phyloP scores from a whole-genome alignment of 179 eudicot species.

The Patellifolia procumbens region DNA sequence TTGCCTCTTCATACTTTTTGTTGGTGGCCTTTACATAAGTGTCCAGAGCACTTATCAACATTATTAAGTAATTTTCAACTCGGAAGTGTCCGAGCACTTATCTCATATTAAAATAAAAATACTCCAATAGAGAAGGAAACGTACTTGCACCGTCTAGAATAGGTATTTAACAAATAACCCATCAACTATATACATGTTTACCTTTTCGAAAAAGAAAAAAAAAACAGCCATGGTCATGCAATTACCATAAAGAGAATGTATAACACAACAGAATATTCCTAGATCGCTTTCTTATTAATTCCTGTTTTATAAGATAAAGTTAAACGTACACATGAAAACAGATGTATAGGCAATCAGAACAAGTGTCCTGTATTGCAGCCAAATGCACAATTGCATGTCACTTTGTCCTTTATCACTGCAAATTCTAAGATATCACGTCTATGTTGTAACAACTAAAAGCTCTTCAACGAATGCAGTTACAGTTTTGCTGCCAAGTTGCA shows the following conservation, averaged over 20 bases:
- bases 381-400: not conserved
- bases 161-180: not conserved
- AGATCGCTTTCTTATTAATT: not conserved
- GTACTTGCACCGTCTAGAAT: not conserved
- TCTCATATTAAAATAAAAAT: not conserved
- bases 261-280: not conserved
- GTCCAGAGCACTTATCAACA: not conserved
- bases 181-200: not conserved
- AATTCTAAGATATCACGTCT: not conserved
- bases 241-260: too few species aligned
- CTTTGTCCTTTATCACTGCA: not conserved
- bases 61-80: not conserved
- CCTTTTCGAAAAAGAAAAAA: not conserved
- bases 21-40: not conserved
- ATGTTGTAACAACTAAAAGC: not conserved
- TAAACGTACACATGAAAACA: too few species aligned
- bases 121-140: not conserved
- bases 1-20: too few species aligned
- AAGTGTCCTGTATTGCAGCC: not conserved
- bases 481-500: not conserved
- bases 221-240: not conserved
- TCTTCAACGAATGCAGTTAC: not conserved
- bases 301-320: too few species aligned
- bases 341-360: too few species aligned
- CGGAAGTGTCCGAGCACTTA: slow-evolving; percentile 5